phyloP scores from a whole-genome alignment of 257 asterid genomes.

The Perilla frutescens region DNA sequence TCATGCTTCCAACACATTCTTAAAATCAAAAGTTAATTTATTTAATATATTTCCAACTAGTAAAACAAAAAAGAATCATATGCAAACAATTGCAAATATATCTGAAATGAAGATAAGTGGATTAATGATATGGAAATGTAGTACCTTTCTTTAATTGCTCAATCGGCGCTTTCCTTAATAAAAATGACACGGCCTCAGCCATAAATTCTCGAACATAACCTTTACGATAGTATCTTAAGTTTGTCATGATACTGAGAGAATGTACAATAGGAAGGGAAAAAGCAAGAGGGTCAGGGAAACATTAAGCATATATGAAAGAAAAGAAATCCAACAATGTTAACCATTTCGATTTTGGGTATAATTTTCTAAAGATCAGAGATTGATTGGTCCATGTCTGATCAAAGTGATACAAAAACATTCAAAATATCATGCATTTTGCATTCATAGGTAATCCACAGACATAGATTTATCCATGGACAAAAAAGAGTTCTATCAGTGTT shows the following conservation, averaged over 20 bases:
- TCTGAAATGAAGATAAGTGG: conserved; percentile 15
- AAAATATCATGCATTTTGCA: conserved; percentile 28
- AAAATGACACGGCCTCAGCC: conserved; percentile 85
- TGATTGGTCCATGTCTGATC: too few relatives aligned
- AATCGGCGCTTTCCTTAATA: conserved; percentile 72
- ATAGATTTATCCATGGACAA: not conserved
- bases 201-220: conserved; percentile 77
- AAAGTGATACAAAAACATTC: too few relatives aligned
- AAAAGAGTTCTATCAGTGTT: not conserved
- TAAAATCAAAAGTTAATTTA: too few relatives aligned
- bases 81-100: too few relatives aligned
- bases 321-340: too few relatives aligned
- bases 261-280: conserved; percentile 32
- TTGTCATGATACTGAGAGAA: conserved; percentile 59
- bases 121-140: conserved; percentile 12
- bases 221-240: conserved; percentile 75
- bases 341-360: too few relatives aligned
- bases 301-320: conserved; percentile 21
- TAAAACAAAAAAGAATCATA: too few relatives aligned
- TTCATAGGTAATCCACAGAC: conserved; percentile 15
- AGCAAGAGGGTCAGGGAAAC: not conserved
- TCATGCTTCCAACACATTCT: too few relatives aligned
- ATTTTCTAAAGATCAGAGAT: too few relatives aligned
- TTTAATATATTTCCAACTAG: too few relatives aligned
- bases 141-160: conserved; percentile 75